These are phyloP conservation scores for Byssothecium circinans DNA, from an alignment of 2,329 filamentous ascomycete species.

Conservation along the genomic window DNA sequence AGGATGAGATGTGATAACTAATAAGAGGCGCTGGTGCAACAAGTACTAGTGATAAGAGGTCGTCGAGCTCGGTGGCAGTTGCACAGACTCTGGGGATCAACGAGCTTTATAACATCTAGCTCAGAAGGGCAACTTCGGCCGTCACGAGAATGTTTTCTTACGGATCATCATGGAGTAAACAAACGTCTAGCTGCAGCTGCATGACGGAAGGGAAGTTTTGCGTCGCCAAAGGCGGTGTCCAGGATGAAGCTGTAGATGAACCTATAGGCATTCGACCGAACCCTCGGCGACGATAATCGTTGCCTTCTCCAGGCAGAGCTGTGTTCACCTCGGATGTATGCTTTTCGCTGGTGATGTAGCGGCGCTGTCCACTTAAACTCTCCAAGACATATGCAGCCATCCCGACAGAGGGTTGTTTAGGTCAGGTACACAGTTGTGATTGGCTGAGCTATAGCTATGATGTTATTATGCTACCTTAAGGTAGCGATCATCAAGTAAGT, in stretches of 20 bases:
- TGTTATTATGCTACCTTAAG: too few relatives aligned
- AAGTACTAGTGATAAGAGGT: slow-evolving; percentile 8
- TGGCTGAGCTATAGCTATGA: slow-evolving; percentile 28
- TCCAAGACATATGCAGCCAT: not conserved
- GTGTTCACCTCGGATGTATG: slow-evolving; percentile 1
- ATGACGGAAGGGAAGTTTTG: too few relatives aligned
- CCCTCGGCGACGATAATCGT: slow-evolving; percentile 18
- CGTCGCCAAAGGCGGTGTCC: slow-evolving; percentile 18
- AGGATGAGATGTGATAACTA: slow-evolving; percentile 6
- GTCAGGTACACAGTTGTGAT: slow-evolving; percentile 38
- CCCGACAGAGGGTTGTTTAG: slow-evolving; percentile 5
- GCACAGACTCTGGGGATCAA: slow-evolving; percentile 11
- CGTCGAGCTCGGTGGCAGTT: slow-evolving; percentile 5
- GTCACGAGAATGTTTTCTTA: slow-evolving; percentile 16
- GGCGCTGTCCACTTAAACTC: not conserved
- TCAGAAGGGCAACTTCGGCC: slow-evolving; percentile 8
- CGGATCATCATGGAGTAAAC: slow-evolving; percentile 21
- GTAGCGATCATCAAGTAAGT: slow-evolving; percentile 25
- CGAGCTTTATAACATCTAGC: slow-evolving; percentile 13
- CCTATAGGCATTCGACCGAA: slow-evolving; percentile 13
- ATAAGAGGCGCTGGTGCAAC: slow-evolving; percentile 11
- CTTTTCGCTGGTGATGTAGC: slow-evolving; percentile 22
- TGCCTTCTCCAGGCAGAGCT: slow-evolving; percentile 16
- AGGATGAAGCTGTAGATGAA: slow-evolving; percentile 17
- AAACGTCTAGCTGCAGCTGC: slow-evolving; percentile 13